Evolutionary conservation across 805 yeast species (phyloP).

Genomic region (Barnettozyma californica): DNA sequence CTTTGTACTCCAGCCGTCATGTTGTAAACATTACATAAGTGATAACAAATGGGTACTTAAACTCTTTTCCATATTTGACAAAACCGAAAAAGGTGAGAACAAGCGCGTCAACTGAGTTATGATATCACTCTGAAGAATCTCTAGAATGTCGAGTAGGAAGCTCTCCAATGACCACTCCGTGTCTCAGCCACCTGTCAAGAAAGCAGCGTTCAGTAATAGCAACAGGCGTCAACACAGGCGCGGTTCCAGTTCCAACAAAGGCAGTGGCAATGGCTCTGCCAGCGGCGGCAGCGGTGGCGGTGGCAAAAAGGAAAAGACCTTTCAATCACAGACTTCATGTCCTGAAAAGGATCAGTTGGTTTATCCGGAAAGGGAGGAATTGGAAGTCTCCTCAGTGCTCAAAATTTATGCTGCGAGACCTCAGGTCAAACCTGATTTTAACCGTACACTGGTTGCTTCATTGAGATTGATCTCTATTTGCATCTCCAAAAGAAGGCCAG

Average conservation of each 20-base stretch:
- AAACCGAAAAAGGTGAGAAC: background rate
- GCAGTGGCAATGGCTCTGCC: background rate
- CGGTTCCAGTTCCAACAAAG: background rate
- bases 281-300: background rate
- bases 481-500: background rate
- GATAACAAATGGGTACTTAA: conserved; percentile 7
- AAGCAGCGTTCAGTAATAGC: background rate
- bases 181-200: background rate
- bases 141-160: background rate
- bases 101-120: background rate
- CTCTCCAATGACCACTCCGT: background rate
- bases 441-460: background rate
- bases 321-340: background rate
- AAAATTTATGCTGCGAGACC: background rate
- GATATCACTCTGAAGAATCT: background rate
- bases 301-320: background rate
- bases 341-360: background rate
- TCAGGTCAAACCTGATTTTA: background rate
- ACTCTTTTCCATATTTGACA: background rate
- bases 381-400: background rate
- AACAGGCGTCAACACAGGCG: background rate
- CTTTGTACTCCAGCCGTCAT: background rate
- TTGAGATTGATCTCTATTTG: background rate
- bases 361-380: background rate
- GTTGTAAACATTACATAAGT: background rate